Conservation (phyloP, 306 rosid genomes). For the Cyamopsis tetragonoloba region DNA sequence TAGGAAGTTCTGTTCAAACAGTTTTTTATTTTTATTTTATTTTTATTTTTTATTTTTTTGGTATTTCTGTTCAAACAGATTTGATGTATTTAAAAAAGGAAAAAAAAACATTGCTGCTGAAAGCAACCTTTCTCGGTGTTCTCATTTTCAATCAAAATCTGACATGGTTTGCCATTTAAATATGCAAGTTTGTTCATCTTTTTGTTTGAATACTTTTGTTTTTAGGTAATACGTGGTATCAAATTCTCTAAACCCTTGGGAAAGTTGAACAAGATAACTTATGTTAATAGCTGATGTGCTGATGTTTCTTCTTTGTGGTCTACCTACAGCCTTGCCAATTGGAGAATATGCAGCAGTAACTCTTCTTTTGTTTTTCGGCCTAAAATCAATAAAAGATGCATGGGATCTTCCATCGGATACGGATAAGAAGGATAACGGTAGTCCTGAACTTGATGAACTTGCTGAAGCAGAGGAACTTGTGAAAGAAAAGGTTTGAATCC, state of each 20-base stretch:
- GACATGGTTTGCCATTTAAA: neutral
- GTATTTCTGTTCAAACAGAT: neutral
- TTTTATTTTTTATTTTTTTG: no score
- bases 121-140: neutral
- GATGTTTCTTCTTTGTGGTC: slow-evolving; percentile 27
- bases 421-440: slow-evolving; percentile 45
- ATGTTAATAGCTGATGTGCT: slow-evolving; percentile 21
- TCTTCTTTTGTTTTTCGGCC: slow-evolving; percentile 88
- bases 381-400: slow-evolving; percentile 89
- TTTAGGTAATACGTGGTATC: neutral
- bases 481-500: slow-evolving; percentile 73
- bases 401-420: slow-evolving; percentile 81
- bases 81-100: neutral
- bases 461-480: slow-evolving; percentile 94
- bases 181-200: neutral
- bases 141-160: neutral
- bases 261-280: neutral
- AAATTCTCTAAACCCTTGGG: neutral
- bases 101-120: neutral
- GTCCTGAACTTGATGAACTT: slow-evolving; percentile 77
- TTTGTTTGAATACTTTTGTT: neutral
- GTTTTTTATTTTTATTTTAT: no score
- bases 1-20: neutral
- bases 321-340: slow-evolving; percentile 77
- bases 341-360: slow-evolving; percentile 98